phyloP scores from a whole-genome alignment of 106 monocot genomes.

The Gastrodia elata region DNA sequence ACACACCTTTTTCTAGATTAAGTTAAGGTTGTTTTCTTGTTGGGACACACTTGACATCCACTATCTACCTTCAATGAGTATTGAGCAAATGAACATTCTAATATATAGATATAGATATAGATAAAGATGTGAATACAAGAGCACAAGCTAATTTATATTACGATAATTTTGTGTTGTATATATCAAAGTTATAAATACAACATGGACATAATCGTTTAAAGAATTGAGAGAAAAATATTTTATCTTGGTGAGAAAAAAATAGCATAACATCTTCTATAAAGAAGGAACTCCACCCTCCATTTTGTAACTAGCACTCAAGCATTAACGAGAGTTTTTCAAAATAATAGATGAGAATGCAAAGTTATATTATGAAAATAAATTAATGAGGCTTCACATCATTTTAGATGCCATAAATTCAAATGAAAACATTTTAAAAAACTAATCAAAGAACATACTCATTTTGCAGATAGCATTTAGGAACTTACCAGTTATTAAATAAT shows the following conservation, averaged over 20 bases:
- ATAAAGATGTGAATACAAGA: background rate
- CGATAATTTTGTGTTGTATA: background rate
- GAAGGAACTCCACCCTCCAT: background rate
- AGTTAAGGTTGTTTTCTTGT: too few species aligned
- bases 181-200: too few species aligned
- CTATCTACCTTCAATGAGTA: too few species aligned
- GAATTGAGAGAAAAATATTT: background rate
- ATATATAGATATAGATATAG: too few species aligned
- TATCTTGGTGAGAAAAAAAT: background rate
- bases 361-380: background rate
- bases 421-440: background rate
- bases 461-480: background rate
- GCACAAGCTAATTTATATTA: background rate
- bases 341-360: background rate
- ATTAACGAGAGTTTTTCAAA: background rate
- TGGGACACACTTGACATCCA: too few species aligned
- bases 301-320: background rate
- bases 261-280: background rate
- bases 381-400: background rate
- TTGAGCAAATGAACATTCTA: background rate
- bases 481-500: background rate
- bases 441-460: background rate
- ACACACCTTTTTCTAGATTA: too few species aligned
- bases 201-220: background rate
- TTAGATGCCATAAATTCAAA: background rate